These are phyloP conservation scores for Vickermania ingenoplastis DNA, from an alignment of 208 protist species.

Conservation along the genomic window DNA sequence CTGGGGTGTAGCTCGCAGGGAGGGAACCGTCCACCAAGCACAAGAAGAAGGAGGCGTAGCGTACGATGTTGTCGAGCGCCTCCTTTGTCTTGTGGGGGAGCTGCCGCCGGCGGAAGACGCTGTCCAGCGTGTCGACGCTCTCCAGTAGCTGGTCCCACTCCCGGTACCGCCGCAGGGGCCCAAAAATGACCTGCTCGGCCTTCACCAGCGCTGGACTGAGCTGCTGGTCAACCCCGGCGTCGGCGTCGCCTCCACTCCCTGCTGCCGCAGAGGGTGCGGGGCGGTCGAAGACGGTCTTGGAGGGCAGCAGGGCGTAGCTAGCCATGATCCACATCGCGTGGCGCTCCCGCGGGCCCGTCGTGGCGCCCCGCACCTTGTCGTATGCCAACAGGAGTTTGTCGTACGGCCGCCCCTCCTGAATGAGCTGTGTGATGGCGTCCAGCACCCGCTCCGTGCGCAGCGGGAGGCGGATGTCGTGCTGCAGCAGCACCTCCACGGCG, in stretches of 20 bases:
- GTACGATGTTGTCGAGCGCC: constrained; percentile 46
- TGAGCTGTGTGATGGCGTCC: constrained; percentile 50
- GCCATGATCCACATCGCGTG: constrained; percentile 83
- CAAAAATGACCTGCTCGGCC: constrained; percentile 30
- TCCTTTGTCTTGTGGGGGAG: constrained; percentile 16
- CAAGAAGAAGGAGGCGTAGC: constrained; percentile 74
- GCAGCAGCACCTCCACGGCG: constrained; percentile 53
- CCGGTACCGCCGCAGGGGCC: constrained; percentile 31
- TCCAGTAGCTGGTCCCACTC: constrained; percentile 63
- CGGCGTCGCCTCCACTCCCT: no score
- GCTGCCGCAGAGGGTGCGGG: no score
- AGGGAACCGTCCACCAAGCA: constrained; percentile 79
- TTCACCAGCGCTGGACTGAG: constrained; percentile 54
- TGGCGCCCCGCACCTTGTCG: constrained; percentile 66
- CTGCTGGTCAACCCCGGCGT: no score
- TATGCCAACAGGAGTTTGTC: constrained; percentile 74
- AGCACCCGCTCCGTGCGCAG: constrained; percentile 35
- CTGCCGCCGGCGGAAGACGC: constrained; percentile 45
- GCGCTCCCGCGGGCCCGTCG: constrained; percentile 62
- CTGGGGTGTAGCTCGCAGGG: constrained; percentile 39
- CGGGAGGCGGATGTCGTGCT: constrained; percentile 44
- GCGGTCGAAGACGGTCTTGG: constrained; percentile 72
- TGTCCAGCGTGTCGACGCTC: constrained; percentile 62
- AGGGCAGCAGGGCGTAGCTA: constrained; percentile 62
- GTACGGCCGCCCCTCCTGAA: constrained; percentile 50